Evolutionary conservation across 192 early-diverging fungal genomes (phyloP), one percentile per base, ranked within the genome.

Genomic region (Linnemannia elongata): DNA sequence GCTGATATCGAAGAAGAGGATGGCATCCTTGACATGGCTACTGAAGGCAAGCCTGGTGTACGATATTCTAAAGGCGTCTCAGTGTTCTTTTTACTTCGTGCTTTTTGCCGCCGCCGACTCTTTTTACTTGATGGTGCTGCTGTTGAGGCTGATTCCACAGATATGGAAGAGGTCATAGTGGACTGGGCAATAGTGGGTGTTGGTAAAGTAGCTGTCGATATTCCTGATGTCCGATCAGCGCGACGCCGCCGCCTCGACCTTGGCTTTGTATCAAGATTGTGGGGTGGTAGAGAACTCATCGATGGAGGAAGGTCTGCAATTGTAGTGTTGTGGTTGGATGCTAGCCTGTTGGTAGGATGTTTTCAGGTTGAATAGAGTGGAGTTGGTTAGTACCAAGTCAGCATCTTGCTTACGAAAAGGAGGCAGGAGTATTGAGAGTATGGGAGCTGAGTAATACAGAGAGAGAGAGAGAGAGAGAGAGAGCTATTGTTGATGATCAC

Each of bases 131-230:
- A 41, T 39, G 49, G 9, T 39, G 80, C 17, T 36, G 52, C 55
- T 18, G 75, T 77, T 38, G 80, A 71, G 27, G 30, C 10, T 33
- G 74, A 81, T 9, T 47, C 44, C 39, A 45, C 44, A 22, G 79
- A 52, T 69, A 57, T n/a, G 2, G 79, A 49, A 15, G 79, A 44
- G 38, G 63, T 7, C 36, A 54, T 22, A 47, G 73, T 33, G 35
- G 79, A 74, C 17, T 54, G 17, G n/a, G 20, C 22, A 36, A 8
- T 54, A 35, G 80, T 22, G 1, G 42, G 20, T 3, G 63, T 68
- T 20, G 79, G 63, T 36, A 72, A 66, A 5, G 30, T 10, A 44
- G 60, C 7, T 20, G 66, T 30, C 9, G 74, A 33, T 49, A 15
- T 41, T 27, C 69, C 13, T 13, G 70, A 38, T 1, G 15, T 6